Evolutionary conservation across 176 grass and related monocot genomes (phyloP).

Genomic region (Triticum urartu): DNA sequence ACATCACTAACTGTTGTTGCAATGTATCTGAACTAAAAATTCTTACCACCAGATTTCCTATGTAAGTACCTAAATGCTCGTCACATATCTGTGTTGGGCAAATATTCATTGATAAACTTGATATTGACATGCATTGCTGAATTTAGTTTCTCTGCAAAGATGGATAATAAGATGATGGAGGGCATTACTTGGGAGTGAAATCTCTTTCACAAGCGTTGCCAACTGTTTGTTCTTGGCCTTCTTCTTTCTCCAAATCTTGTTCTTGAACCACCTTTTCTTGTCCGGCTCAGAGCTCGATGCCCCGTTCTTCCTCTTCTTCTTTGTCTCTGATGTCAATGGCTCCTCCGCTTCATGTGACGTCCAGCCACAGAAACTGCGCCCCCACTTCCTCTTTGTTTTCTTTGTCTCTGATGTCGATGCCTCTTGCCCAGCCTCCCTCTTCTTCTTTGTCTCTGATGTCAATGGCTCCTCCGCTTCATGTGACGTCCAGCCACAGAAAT

Average conservation of each 20-base stretch:
- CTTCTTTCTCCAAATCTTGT: constrained; percentile 46
- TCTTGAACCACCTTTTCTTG: constrained; percentile 40
- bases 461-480: constrained; percentile 27
- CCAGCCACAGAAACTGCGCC: constrained; percentile 7
- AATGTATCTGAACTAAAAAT: neutral
- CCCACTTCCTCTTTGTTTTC: constrained; percentile 37
- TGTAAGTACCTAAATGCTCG: neutral
- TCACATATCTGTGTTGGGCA: neutral
- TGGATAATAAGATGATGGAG: neutral
- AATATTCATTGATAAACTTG: neutral
- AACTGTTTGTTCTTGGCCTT: constrained; percentile 51
- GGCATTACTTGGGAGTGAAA: constrained; percentile 68
- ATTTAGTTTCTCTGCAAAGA: neutral
- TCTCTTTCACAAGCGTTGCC: constrained; percentile 54
- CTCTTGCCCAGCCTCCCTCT: constrained; percentile 19
- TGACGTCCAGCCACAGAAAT: constrained; percentile 13
- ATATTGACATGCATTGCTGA: neutral
- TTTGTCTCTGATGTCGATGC: constrained; percentile 18
- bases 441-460: constrained; percentile 45
- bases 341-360: constrained; percentile 24
- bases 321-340: constrained; percentile 31
- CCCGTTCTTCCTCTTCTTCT: constrained; percentile 49
- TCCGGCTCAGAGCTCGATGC: neutral
- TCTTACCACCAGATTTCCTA: neutral
- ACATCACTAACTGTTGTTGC: neutral